Percentiles rank a stretch among this genome's conserved stretches.
Conservation (phyloP, 2,329 filamentous ascomycete genomes). For the Colletotrichum nymphaeae region DNA sequence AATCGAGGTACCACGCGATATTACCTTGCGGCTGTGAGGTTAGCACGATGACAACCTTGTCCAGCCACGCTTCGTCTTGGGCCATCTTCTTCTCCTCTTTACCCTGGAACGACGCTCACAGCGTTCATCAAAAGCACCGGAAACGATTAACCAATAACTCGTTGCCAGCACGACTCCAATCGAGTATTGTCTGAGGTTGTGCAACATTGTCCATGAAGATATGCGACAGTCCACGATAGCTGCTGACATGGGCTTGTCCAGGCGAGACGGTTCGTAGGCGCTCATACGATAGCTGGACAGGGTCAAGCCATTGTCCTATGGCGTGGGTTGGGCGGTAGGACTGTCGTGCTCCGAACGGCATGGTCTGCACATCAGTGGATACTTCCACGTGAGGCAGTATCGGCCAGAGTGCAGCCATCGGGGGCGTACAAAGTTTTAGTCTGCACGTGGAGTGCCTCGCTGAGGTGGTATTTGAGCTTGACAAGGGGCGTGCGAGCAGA, state of each 20-base stretch:
- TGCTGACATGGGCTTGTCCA: neutral
- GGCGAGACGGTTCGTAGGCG: slow-evolving; percentile 11
- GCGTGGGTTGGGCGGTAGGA: slow-evolving; percentile 13
- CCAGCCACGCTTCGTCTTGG: neutral
- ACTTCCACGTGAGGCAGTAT: slow-evolving; percentile 35
- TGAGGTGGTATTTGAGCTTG: slow-evolving; percentile 25
- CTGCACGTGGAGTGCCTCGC: slow-evolving; percentile 28
- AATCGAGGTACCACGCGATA: neutral
- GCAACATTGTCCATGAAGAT: neutral
- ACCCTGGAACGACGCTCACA: neutral
- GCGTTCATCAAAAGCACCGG: neutral
- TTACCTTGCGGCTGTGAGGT: slow-evolving; percentile 18
- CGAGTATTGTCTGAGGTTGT: neutral
- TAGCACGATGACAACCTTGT: slow-evolving; percentile 1
- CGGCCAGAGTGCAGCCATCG: slow-evolving; percentile 27
- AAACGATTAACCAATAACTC: neutral
- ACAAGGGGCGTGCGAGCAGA: slow-evolving; percentile 29
- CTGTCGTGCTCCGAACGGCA: slow-evolving; percentile 23
- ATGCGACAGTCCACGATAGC: neutral
- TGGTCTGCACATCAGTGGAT: slow-evolving; percentile 36
- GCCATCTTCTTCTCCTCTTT: neutral
- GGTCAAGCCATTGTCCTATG: slow-evolving; percentile 26
- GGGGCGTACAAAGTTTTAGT: slow-evolving; percentile 35
- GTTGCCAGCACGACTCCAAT: neutral
- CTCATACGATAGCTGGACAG: slow-evolving; percentile 32